Evolutionary conservation across 768 basidiomycete species (phyloP).

Genomic region (Collybia sp.): DNA sequence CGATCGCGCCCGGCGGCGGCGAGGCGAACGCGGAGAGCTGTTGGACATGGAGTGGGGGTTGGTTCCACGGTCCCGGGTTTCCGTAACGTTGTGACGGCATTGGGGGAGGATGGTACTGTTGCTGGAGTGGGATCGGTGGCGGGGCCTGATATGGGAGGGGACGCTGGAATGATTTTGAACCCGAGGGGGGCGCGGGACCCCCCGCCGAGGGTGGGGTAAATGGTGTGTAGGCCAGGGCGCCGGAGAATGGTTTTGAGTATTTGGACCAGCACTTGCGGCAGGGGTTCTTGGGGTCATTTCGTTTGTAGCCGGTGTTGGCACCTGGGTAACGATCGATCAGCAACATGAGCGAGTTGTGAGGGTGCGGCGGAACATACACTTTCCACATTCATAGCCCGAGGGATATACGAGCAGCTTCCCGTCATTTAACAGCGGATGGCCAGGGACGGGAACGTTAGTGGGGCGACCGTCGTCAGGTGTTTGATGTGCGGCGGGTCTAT

Average conservation of each 20-base stretch:
- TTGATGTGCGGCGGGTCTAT: background rate
- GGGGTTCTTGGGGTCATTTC: conserved; percentile 58
- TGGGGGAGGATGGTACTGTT: background rate
- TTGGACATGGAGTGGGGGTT: background rate
- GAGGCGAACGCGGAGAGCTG: background rate
- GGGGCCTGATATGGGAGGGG: conserved; percentile 27
- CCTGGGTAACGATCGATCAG: conserved; percentile 35
- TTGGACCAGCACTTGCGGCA: conserved; percentile 76
- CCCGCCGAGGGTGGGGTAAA: conserved; percentile 7
- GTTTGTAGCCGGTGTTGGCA: conserved; percentile 71
- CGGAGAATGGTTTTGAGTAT: conserved; percentile 56
- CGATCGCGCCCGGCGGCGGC: conserved; percentile 40
- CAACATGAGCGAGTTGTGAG: background rate
- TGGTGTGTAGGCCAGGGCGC: conserved; percentile 53
- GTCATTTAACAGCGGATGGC: conserved; percentile 60
- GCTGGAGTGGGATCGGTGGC: conserved; percentile 11
- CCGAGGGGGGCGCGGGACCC: background rate
- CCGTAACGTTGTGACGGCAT: conserved; percentile 5
- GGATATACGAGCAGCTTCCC: conserved; percentile 72
- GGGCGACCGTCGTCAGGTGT: conserved; percentile 52
- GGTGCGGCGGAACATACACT: conserved; percentile 43
- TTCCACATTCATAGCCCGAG: conserved; percentile 51
- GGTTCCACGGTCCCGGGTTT: background rate
- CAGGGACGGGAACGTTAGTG: conserved; percentile 56
- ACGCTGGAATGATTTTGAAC: conserved; percentile 26